Evolutionary conservation across 176 grass and related monocot genomes (phyloP).

Genomic region (Cocos nucifera): DNA sequence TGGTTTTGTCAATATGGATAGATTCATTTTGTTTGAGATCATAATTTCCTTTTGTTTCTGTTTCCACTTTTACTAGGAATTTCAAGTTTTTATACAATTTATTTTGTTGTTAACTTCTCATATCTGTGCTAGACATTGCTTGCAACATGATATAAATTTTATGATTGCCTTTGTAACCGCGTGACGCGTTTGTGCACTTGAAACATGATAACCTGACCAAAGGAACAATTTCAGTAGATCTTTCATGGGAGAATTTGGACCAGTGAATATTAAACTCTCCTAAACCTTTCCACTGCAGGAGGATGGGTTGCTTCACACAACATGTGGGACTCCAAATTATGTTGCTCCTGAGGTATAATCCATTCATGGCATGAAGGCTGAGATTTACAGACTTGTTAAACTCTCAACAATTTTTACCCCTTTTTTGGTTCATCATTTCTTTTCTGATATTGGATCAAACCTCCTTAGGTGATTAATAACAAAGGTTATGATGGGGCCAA

Average conservation of each 20-base stretch:
- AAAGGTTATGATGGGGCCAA: slow-evolving; percentile 98
- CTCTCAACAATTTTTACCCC: too few relatives aligned
- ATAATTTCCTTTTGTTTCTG: neutral
- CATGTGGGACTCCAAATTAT: slow-evolving; percentile 98
- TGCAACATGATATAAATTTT: too few relatives aligned
- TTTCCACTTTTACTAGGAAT: neutral
- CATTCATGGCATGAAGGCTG: too few relatives aligned
- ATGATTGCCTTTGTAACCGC: too few relatives aligned
- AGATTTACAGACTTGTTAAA: too few relatives aligned
- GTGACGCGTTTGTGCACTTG: neutral
- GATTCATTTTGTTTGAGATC: too few relatives aligned
- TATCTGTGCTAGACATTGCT: too few relatives aligned
- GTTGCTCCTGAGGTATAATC: slow-evolving; percentile 77
- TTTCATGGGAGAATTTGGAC: too few relatives aligned
- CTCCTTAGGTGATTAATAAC: slow-evolving; percentile 66
- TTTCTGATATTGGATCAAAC: neutral
- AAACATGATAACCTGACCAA: neutral
- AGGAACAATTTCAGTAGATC: too few relatives aligned
- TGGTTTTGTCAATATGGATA: too few relatives aligned
- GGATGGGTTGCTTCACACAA: slow-evolving; percentile 85
- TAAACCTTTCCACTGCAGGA: slow-evolving; percentile 34
- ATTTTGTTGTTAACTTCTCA: too few relatives aligned
- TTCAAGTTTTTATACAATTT: too few relatives aligned
- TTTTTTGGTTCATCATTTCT: neutral
- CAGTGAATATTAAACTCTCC: neutral